A percentile compares a stretch with the other conserved stretches of the same genome.
These are phyloP conservation scores for Scheffersomyces ergatensis DNA, from an alignment of 805 yeast genomes.

Conservation along the genomic window DNA sequence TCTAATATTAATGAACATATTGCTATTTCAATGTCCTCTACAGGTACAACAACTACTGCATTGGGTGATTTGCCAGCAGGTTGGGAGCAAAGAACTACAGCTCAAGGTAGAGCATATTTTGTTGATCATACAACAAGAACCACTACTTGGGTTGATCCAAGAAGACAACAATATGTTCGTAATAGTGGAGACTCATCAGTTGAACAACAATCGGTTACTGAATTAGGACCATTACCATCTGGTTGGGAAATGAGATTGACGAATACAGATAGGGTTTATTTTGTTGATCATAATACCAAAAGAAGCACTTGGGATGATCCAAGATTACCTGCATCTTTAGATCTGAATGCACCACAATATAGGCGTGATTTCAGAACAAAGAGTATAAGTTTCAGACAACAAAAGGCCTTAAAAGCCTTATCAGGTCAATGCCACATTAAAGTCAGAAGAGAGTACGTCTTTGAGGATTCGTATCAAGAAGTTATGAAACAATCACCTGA, in stretches of 20 bases:
- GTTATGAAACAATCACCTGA: conserved; percentile 99
- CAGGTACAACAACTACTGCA: conserved; percentile 92
- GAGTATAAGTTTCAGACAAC: conserved; percentile 95
- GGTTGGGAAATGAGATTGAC: conserved; percentile 99
- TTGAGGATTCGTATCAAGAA: conserved; percentile 97
- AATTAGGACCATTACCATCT: conserved; percentile 96
- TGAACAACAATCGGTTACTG: conserved; percentile 97
- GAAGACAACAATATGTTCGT: conserved; percentile 97
- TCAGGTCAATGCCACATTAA: conserved; percentile 99
- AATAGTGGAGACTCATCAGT: conserved; percentile 91
- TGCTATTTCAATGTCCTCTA: conserved; percentile 65
- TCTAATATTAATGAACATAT: conserved; percentile 62
- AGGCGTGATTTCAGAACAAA: conserved; percentile 98
- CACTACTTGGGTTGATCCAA: conserved; percentile 99
- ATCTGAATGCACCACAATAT: conserved; percentile 98
- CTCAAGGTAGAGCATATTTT: conserved; percentile 97
- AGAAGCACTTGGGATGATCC: conserved; percentile 99
- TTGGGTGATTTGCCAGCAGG: conserved; percentile 97
- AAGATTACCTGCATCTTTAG: conserved; percentile 92
- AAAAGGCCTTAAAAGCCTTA: conserved; percentile 92
- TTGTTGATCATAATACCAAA: conserved; percentile 98
- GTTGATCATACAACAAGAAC: conserved; percentile 99
- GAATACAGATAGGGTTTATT: conserved; percentile 96
- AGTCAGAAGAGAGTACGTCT: conserved; percentile 93
- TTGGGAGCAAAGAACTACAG: conserved; percentile 98